These are phyloP conservation scores for Russula abietina DNA, from an alignment of 768 basidiomycete species.

Conservation along the genomic window DNA sequence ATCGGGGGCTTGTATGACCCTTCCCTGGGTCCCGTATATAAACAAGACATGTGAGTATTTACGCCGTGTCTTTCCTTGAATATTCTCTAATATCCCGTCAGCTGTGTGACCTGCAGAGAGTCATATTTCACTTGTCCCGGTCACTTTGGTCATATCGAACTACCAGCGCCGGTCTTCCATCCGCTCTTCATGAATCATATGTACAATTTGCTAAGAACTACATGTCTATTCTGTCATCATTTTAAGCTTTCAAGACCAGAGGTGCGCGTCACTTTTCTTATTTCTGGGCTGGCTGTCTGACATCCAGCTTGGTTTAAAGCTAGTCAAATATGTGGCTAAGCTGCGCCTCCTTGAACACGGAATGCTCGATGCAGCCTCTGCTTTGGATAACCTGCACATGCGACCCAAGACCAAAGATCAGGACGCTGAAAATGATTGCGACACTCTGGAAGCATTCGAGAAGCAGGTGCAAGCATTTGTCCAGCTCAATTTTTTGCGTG, in stretches of 20 bases:
- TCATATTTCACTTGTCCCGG: slow-evolving; percentile 95
- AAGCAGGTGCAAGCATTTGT: slow-evolving; percentile 62
- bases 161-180: slow-evolving; percentile 93
- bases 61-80: slow-evolving; percentile 2
- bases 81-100: slow-evolving; percentile 33
- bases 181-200: slow-evolving; percentile 92
- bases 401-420: slow-evolving; percentile 32
- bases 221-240: slow-evolving; percentile 90
- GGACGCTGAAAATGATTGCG: slow-evolving; percentile 38
- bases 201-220: slow-evolving; percentile 79
- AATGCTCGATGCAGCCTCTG: slow-evolving; percentile 72
- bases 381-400: slow-evolving; percentile 62
- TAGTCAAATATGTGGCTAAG: slow-evolving; percentile 75
- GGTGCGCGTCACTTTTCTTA: slow-evolving; percentile 40
- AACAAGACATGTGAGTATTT: slow-evolving; percentile 77
- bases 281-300: slow-evolving; percentile 6
- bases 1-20: slow-evolving; percentile 92
- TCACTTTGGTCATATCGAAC: slow-evolving; percentile 96
- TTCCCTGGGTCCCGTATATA: slow-evolving; percentile 83
- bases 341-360: slow-evolving; percentile 86
- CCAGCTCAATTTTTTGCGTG: slow-evolving; percentile 39
- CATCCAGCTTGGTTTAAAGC: slow-evolving; percentile 40
- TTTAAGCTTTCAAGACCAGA: slow-evolving; percentile 76
- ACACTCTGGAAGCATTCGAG: slow-evolving; percentile 54
- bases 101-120: slow-evolving; percentile 89